Evolutionary conservation across 345 rosid species (phyloP).

Genomic region (Ceriops tagal): DNA sequence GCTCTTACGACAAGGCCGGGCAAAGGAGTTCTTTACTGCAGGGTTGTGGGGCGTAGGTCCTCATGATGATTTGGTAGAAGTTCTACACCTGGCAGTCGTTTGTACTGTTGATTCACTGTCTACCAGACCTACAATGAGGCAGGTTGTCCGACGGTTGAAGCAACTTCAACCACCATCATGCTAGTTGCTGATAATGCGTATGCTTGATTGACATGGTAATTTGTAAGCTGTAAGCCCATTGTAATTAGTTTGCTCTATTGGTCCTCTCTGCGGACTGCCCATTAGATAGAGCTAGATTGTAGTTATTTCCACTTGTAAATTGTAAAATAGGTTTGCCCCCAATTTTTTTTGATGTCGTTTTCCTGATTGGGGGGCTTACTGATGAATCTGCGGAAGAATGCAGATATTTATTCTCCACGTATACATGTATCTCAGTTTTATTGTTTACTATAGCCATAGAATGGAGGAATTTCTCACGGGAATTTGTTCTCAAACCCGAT

Average conservation of each 20-base stretch:
- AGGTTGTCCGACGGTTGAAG: slow-evolving; percentile 28
- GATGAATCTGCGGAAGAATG: slow-evolving; percentile 51
- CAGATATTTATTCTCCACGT: slow-evolving; percentile 32
- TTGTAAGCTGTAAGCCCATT: slow-evolving; percentile 22
- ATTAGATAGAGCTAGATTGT: slow-evolving; percentile 30
- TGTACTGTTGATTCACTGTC: slow-evolving; percentile 29
- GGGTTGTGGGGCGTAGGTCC: slow-evolving; percentile 35
- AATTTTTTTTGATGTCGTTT: slow-evolving; percentile 26
- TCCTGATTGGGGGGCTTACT: slow-evolving; percentile 19
- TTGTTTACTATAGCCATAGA: slow-evolving; percentile 26
- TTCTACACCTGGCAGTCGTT: slow-evolving; percentile 32
- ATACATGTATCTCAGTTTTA: slow-evolving; percentile 18
- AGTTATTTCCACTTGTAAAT: slow-evolving; percentile 44
- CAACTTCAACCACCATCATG: slow-evolving; percentile 28
- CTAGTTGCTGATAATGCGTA: slow-evolving; percentile 20
- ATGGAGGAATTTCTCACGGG: neutral
- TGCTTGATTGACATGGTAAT: slow-evolving; percentile 25
- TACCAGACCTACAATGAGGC: slow-evolving; percentile 35
- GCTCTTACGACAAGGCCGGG: slow-evolving; percentile 30
- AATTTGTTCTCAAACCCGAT: neutral
- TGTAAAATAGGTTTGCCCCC: slow-evolving; percentile 36
- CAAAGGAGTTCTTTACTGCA: slow-evolving; percentile 30
- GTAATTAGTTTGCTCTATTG: slow-evolving; percentile 20
- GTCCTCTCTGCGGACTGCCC: slow-evolving; percentile 13
- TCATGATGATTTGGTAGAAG: slow-evolving; percentile 25